A percentile compares a stretch with the other conserved stretches of the same genome.
Evolutionary conservation across 2,329 filamentous ascomycete genomes (phyloP).

Genomic region (Fusarium miscanthi): DNA sequence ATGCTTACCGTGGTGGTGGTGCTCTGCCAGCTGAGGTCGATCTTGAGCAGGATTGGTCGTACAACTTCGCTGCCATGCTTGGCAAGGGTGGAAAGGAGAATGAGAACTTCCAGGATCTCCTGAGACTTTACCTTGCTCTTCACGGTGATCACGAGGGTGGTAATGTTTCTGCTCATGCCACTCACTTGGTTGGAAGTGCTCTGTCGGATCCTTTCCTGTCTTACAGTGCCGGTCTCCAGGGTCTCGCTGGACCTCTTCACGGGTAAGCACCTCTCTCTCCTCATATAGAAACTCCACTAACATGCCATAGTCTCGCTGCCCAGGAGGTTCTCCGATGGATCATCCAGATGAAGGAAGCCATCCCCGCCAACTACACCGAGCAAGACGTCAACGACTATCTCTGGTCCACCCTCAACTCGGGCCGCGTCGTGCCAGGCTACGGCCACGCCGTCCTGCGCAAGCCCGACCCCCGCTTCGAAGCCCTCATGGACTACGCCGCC

Average conservation of each 20-base stretch:
- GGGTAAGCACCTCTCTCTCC: slow-evolving; percentile 57
- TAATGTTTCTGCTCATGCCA: slow-evolving; percentile 95
- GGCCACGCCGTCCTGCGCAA: slow-evolving; percentile 96
- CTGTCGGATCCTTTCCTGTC: slow-evolving; percentile 95
- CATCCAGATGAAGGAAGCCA: slow-evolving; percentile 90
- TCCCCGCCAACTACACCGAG: slow-evolving; percentile 81
- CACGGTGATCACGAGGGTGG: slow-evolving; percentile 99
- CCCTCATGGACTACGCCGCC: slow-evolving; percentile 93
- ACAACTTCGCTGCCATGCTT: slow-evolving; percentile 97
- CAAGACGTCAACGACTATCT: slow-evolving; percentile 89
- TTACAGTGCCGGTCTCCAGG: slow-evolving; percentile 95
- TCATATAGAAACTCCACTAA: not conserved
- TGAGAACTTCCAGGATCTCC: slow-evolving; percentile 93
- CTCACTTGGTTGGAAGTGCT: slow-evolving; percentile 93
- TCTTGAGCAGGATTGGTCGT: slow-evolving; percentile 91
- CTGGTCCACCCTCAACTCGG: slow-evolving; percentile 92
- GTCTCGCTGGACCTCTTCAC: slow-evolving; percentile 83
- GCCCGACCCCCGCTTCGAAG: slow-evolving; percentile 95
- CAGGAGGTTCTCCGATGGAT: slow-evolving; percentile 99
- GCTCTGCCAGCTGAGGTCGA: slow-evolving; percentile 82
- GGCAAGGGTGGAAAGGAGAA: slow-evolving; percentile 90
- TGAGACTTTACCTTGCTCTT: slow-evolving; percentile 92
- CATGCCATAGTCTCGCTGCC: slow-evolving; percentile 75
- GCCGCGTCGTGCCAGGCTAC: slow-evolving; percentile 93
- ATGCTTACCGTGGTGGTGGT: slow-evolving; percentile 80